Evolutionary conservation across 2,329 filamentous ascomycete species (phyloP), one percentile per base, ranked within the genome.

Genomic region (Ascochyta koolunga): DNA sequence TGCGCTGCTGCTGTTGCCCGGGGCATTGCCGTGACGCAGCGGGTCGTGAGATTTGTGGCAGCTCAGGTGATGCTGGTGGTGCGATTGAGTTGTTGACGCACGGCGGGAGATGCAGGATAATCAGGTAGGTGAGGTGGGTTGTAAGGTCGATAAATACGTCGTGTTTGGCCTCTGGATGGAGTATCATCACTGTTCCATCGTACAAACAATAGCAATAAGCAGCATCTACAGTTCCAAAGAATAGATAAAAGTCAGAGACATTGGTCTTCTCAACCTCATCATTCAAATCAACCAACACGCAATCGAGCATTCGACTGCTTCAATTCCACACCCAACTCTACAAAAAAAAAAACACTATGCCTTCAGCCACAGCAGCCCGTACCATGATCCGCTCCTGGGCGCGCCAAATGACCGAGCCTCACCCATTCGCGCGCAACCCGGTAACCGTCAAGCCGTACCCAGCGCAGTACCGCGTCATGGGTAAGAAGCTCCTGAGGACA

Each of bases 401-500:
- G 21, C 65, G 64, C 54, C 61, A 67, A 56, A 68, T 74, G 58
- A 65, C 68, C 3, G 73, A 76, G 44, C 67, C 71, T 2, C 73
- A 75, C 58, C 73, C 73, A 5, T 70, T 70, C 50, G 66, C 63
- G 5, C 68, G 73, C 38, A 68, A 67, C 54, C 69, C 72, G 1
- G 46, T 66, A 1, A 60, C 64, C 48, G 54, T 60, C 24, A 33
- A 59, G 24, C 50, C 70, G 1, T 69, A 72, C 24, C 35, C 67
- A 9, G 63, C 68, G 33, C 59, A 65, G 33, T 67, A 59, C 13
- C 56, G 53, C 9, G 58, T 66, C 29, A 64, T 69, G 35, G 56
- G 58, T 36, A 66, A 61, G 43, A 61, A 59, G 22, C 2, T 73
- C 0, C 49, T 47, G 1, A 56, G 66, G 31, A 69, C 70, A 6